Base-by-base conservation (phyloP, 2,329 filamentous ascomycete species). In the Claviceps arundinis region DNA sequence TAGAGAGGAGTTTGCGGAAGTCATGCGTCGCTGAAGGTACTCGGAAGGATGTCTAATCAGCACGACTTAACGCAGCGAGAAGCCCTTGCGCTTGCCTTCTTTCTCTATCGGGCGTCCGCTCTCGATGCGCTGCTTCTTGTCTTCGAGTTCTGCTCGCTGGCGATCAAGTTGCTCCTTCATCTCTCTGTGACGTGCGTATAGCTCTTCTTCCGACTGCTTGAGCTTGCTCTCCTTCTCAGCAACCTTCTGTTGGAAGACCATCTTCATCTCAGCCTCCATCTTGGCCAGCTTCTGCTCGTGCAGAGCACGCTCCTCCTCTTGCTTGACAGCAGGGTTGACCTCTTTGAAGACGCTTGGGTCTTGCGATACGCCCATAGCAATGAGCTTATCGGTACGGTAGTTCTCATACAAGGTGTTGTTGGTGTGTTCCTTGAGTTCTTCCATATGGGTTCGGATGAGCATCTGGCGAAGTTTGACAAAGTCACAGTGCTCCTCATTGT, bases 251-350 rank as follows among this genome's bases (percentile, higher is more conserved):
- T 97, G 93, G 89, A 98, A 98, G 61, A 98, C 93, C 88, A 96
- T 95, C 88, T 98, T 98, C 93, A 98, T 98, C 73, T 98, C 93
- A 65, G 89, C 84, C 73, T 98, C 93, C 93, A 98, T 98, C 88
- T 98, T 98, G 71, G 91, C 89, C 62, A 98, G 88, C 80, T 98
- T 98, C 80, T 96, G 90, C 75, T 98, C 93, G 80, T 98, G 93
- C 61, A 98, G 79, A 58, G 87, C 85, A 64, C 93, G 89, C 78
- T 98, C 93, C 75, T 98, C 93, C 71, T 98, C 93, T 74, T 98
- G 93, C 85, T 98, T 98, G 73, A 97, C 93, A 47, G 93, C 91
- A 57, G 93, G 93, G 81, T 98, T 98, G 79, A 98, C 89, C 83
- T 98, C 93, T 82, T 98, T 98, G 87, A 98, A 98, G 62, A 98